Percentiles rank a stretch among this genome's conserved stretches.
These are phyloP conservation scores for Epicoccum sorghinum DNA, from an alignment of 2,329 filamentous ascomycete genomes.

Conservation along the genomic window DNA sequence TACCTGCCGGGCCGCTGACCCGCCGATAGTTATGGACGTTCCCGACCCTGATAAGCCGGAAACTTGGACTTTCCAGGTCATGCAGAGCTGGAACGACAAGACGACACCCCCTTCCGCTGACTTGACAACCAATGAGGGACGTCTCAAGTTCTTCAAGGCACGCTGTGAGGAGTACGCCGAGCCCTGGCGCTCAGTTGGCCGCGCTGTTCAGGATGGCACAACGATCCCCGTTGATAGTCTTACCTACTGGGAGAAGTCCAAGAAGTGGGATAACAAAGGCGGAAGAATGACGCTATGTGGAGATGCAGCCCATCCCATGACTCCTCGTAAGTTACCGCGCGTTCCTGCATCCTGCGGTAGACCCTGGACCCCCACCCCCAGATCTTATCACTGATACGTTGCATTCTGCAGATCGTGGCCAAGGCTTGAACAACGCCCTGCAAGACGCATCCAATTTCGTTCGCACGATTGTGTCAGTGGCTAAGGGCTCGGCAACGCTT, in stretches of 20 bases:
- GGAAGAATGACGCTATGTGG: conserved; percentile 45
- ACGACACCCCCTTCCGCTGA: conserved; percentile 21
- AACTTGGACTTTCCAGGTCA: conserved; percentile 42
- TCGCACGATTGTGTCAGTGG: conserved; percentile 19
- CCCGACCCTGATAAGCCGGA: conserved; percentile 33
- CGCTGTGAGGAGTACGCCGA: conserved; percentile 34
- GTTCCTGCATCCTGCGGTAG: conserved; percentile 6
- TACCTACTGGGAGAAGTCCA: conserved; percentile 38
- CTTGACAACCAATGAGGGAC: conserved; percentile 20
- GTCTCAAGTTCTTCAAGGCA: conserved; percentile 30
- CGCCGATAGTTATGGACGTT: conserved; percentile 37
- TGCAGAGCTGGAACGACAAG: conserved; percentile 30
- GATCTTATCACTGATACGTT: conserved; percentile 11
- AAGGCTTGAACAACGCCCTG: conserved; percentile 46
- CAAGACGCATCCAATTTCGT: conserved; percentile 37
- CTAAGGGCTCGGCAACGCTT: conserved; percentile 12
- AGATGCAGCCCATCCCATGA: conserved; percentile 50
- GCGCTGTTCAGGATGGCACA: conserved; percentile 28
- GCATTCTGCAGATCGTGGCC: conserved; percentile 37
- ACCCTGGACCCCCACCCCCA: conserved; percentile 17
- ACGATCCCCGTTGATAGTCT: conserved; percentile 36
- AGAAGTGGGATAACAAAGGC: conserved; percentile 39
- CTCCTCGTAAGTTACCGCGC: conserved; percentile 29
- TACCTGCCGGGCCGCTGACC: conserved; percentile 8
- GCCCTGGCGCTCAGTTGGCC: conserved; percentile 37